Conservation (phyloP, 371 early-diverging fungal species). For the Mucor piriformis region DNA sequence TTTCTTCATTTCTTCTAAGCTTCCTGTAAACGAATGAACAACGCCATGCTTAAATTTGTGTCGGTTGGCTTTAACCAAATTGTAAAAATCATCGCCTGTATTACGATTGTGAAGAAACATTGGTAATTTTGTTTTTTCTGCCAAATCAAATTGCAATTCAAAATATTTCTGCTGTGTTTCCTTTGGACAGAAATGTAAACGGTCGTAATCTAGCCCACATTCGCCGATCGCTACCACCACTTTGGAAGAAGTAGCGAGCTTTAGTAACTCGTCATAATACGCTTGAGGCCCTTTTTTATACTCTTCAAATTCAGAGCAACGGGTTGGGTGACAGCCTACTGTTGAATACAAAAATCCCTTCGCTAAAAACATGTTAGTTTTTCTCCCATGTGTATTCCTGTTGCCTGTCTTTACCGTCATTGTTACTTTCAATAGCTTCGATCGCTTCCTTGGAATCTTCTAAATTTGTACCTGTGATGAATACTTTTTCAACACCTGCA, state of each 20-base stretch:
- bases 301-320: constrained; percentile 72
- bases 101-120: constrained; percentile 91
- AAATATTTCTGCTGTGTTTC: constrained; percentile 81
- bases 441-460: constrained; percentile 66
- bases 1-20: constrained; percentile 74
- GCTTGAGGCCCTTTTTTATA: constrained; percentile 59
- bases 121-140: constrained; percentile 74
- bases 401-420: constrained; percentile 13
- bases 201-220: constrained; percentile 93
- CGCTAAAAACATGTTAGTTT: constrained; percentile 16
- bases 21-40: constrained; percentile 94
- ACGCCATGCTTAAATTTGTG: constrained; percentile 78
- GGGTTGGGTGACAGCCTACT: constrained; percentile 91
- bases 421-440: constrained; percentile 47
- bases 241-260: constrained; percentile 43
- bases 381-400: not conserved
- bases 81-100: constrained; percentile 64
- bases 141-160: constrained; percentile 81
- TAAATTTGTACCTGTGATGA: constrained; percentile 80
- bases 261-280: constrained; percentile 59
- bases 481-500: constrained; percentile 71
- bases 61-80: constrained; percentile 66
- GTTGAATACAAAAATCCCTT: constrained; percentile 66
- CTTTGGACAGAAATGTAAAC: constrained; percentile 80
- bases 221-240: constrained; percentile 91